A percentile compares a stretch with the other conserved stretches of the same genome.
Evolutionary conservation across 1,139 yeast species (phyloP).

Genomic region (Yamadazyma sp.): DNA sequence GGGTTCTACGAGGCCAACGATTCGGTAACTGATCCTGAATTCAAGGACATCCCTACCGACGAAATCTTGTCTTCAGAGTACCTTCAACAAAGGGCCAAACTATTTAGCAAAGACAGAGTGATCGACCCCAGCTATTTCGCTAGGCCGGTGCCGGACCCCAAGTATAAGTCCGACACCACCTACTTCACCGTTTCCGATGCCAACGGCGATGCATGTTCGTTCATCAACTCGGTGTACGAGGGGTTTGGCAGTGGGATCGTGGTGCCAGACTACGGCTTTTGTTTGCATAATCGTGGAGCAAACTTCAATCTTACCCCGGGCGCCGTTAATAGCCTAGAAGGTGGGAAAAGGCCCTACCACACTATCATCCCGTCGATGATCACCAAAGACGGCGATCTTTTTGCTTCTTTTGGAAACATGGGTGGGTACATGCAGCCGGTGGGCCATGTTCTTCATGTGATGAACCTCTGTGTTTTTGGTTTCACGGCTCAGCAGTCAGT

Average conservation of each 20-base stretch:
- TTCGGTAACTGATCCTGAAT: constrained; percentile 62
- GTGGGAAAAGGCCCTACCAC: constrained; percentile 77
- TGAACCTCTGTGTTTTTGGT: constrained; percentile 64
- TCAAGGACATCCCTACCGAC: constrained; percentile 38
- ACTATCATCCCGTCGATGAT: constrained; percentile 85
- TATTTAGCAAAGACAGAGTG: constrained; percentile 41
- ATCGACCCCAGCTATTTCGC: constrained; percentile 44
- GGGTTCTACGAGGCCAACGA: constrained; percentile 79
- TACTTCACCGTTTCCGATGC: constrained; percentile 69
- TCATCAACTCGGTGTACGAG: constrained; percentile 73
- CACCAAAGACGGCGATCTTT: constrained; percentile 43
- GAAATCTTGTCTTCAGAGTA: constrained; percentile 41
- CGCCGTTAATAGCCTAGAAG: constrained; percentile 61
- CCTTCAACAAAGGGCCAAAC: constrained; percentile 49
- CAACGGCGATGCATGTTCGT: constrained; percentile 80
- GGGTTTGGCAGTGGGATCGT: constrained; percentile 74
- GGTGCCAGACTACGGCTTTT: constrained; percentile 67
- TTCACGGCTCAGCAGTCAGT: constrained; percentile 72
- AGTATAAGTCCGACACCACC: constrained; percentile 72
- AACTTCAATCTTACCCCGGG: constrained; percentile 66
- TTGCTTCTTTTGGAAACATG: constrained; percentile 80
- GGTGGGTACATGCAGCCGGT: constrained; percentile 90
- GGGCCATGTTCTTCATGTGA: constrained; percentile 77
- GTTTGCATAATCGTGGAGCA: constrained; percentile 74
- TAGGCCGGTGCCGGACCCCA: constrained; percentile 62